Percentiles rank a stretch among this genome's conserved stretches.
phyloP scores from a whole-genome alignment of 257 asterid species.

The Jaltomata sinuosa region DNA sequence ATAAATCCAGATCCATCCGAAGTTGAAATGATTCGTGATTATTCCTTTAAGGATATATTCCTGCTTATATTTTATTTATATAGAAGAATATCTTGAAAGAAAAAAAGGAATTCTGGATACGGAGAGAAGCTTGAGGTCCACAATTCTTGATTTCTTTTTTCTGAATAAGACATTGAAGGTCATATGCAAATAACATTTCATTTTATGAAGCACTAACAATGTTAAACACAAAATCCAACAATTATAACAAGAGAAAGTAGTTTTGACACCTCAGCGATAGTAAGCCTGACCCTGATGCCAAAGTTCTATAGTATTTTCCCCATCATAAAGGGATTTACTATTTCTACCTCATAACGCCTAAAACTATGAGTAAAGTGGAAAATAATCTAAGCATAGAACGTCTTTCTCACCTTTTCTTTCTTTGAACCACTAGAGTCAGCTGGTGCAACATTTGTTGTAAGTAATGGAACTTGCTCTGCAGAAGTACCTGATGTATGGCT shows the following conservation, averaged over 20 bases:
- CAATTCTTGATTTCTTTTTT: too few species aligned
- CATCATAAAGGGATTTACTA: neutral
- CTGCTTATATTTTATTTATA: neutral
- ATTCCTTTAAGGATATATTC: neutral
- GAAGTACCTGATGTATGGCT: slow-evolving; percentile 21
- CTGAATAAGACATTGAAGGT: neutral
- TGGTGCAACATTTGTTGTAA: slow-evolving; percentile 36
- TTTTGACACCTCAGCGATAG: neutral
- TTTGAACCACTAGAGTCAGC: slow-evolving; percentile 25
- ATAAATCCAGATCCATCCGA: neutral
- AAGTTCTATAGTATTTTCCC: neutral
- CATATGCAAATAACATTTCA: neutral
- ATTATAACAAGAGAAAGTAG: neutral
- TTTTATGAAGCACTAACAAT: neutral
- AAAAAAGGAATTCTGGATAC: neutral
- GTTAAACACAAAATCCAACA: neutral
- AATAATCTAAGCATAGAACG: neutral
- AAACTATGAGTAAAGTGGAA: neutral
- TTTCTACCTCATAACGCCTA: neutral
- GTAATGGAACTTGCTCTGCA: slow-evolving; percentile 69
- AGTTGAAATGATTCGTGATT: neutral
- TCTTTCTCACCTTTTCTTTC: slow-evolving; percentile 40
- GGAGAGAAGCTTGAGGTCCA: neutral
- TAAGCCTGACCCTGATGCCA: neutral
- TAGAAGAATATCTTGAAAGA: neutral